Conservation (phyloP, 1,139 yeast species). For the Taphrina confusa region DNA sequence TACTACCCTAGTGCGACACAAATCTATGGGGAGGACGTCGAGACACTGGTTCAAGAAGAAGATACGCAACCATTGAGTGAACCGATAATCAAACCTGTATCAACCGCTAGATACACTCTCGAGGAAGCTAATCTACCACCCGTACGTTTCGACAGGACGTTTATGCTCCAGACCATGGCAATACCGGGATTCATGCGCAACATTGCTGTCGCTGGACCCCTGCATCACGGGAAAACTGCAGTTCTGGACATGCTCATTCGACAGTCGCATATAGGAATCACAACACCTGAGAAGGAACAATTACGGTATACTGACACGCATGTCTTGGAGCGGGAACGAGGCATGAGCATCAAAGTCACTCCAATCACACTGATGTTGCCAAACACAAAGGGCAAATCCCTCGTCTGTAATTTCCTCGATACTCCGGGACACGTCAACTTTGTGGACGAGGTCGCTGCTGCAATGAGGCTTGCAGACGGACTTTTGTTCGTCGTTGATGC, state of each 20-base stretch:
- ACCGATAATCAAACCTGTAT: constrained; percentile 67
- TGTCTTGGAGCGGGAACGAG: constrained; percentile 67
- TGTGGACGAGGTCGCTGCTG: constrained; percentile 66
- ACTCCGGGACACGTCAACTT: constrained; percentile 92
- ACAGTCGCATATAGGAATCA: constrained; percentile 58
- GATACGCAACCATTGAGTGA: constrained; percentile 59
- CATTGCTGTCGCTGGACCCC: constrained; percentile 76
- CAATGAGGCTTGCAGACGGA: constrained; percentile 64
- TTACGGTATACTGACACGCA: constrained; percentile 71
- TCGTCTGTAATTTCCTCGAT: constrained; percentile 66
- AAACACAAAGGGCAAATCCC: constrained; percentile 59
- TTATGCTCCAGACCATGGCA: constrained; percentile 53
- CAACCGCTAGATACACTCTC: constrained; percentile 52
- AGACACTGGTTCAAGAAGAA: constrained; percentile 59
- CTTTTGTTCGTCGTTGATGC: constrained; percentile 74
- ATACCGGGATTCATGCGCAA: constrained; percentile 72
- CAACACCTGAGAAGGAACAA: constrained; percentile 50
- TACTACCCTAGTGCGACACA: constrained; percentile 51
- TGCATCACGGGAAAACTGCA: constrained; percentile 87
- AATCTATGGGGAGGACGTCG: constrained; percentile 62
- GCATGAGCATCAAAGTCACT: constrained; percentile 64
- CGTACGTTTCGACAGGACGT: constrained; percentile 64
- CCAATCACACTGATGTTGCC: constrained; percentile 66
- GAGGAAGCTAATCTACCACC: constrained; percentile 60
- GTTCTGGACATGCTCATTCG: constrained; percentile 67